Evolutionary conservation across 2,329 filamentous ascomycete genomes (phyloP).

Genomic region (Talaromyces sp.): DNA sequence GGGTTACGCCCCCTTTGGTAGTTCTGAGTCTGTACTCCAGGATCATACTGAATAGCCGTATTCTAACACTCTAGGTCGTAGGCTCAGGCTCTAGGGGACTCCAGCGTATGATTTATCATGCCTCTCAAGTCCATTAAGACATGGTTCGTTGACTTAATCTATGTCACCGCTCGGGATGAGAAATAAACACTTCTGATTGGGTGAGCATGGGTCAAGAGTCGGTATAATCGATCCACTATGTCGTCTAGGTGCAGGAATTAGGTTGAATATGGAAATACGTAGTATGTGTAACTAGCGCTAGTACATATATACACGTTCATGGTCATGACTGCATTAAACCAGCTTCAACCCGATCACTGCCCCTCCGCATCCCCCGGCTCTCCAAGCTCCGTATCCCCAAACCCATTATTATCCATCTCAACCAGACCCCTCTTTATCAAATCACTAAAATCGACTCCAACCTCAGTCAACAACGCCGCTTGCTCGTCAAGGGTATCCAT

Average conservation of each 20-base stretch:
- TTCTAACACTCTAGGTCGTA: neutral
- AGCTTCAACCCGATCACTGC: neutral
- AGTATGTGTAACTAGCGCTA: neutral
- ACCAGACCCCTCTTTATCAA: constrained; percentile 62
- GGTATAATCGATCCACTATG: neutral
- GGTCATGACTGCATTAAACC: neutral
- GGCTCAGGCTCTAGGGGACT: neutral
- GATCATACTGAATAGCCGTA: neutral
- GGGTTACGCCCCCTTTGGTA: neutral
- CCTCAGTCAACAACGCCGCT: constrained; percentile 73
- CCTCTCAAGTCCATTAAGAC: neutral
- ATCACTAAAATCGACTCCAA: constrained; percentile 84
- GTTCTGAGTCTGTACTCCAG: neutral
- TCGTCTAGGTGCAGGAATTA: neutral
- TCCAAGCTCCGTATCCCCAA: constrained; percentile 10
- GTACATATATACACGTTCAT: neutral
- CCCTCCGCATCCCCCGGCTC: constrained; percentile 17
- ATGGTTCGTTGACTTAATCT: neutral
- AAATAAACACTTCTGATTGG: neutral
- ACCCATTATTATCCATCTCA: neutral
- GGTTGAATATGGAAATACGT: neutral
- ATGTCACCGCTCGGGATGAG: neutral
- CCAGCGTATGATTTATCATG: neutral
- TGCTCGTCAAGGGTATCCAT: constrained; percentile 78
- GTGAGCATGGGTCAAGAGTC: neutral